phyloP scores from a whole-genome alignment of 306 rosid species.

The Psophocarpus tetragonolobus region DNA sequence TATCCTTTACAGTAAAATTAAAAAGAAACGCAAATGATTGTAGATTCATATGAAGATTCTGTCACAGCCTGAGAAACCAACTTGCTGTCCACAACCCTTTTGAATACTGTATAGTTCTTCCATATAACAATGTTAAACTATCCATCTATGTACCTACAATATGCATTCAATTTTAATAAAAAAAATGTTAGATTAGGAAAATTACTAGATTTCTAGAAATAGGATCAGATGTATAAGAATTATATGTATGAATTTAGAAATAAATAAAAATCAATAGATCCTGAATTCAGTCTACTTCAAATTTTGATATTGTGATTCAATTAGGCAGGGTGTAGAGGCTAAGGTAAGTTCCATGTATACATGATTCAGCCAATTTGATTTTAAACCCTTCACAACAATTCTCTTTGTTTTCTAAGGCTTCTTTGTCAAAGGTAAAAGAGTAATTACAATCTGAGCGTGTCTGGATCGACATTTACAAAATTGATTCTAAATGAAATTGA shows the following conservation, averaged over 20 bases:
- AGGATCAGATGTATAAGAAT: background rate
- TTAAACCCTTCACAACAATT: background rate
- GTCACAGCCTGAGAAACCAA: constrained; percentile 44
- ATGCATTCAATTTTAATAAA: background rate
- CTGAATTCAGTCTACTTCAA: background rate
- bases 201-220: background rate
- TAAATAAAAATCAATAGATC: background rate
- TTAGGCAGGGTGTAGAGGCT: background rate
- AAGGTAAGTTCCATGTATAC: background rate
- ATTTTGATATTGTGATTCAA: background rate
- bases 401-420: background rate
- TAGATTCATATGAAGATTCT: constrained; percentile 32
- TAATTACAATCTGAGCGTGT: no score
- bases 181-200: background rate
- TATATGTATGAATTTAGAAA: constrained; percentile 1
- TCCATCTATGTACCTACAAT: constrained; percentile 51
- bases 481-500: no score
- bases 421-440: no score
- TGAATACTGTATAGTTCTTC: constrained; percentile 31
- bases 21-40: constrained; percentile 34
- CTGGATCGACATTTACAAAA: no score
- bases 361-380: background rate
- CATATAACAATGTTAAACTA: constrained; percentile 33
- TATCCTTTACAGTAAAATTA: constrained; percentile 27
- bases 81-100: constrained; percentile 35